Base-by-base conservation (phyloP, 2,329 filamentous ascomycete species). In the Aureobasidium sp. region DNA sequence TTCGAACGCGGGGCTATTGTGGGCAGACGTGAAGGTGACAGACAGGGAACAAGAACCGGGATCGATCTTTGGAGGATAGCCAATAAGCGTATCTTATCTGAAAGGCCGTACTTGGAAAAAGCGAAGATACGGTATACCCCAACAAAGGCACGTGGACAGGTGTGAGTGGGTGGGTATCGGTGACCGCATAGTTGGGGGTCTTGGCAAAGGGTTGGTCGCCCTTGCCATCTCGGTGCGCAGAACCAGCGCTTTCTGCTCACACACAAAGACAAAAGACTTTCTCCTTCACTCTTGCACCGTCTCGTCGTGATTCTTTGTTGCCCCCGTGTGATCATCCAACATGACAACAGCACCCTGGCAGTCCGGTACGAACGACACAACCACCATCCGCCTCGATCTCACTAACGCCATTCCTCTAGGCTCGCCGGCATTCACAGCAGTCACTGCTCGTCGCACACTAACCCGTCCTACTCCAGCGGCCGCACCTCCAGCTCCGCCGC, bases 381-480 rank as follows among this genome's bases (percentile, higher is more conserved):
- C 37, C 52, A 4, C n/a, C 9, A 1, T 24, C 14, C 47, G 24
- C 24, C 44, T 11, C 37, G 15, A 4, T 35, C 33, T 31, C 45
- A 50, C 57, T 49, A 27, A 50, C 57, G 17, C 1, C 31, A 9
- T 5, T 27, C 17, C 40, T 37, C 35, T 68, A 68, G 67, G 67
- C 62, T 68, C 68, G 60, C 73, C 77, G 56, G 75, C 78, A 59
- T 81, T 76, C 68, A 78, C 76, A 63, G 62, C 77, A 37, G 79
- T 81, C 44, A 68, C 72, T 64, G 76, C 76, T 57, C 75, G 78
- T 66, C 76, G 74, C 17, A 71, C 72, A 24, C 71, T 77, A 57
- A 66, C 64, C 40, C 64, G 65, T 62, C 67, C 69, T 24, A 22
- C 45, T 50, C 22, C 31, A 48, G 44, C 57, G 24, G 35, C 24